Conservation (phyloP, 192 early-diverging fungal genomes). For the Backusella tarrabulga region DNA sequence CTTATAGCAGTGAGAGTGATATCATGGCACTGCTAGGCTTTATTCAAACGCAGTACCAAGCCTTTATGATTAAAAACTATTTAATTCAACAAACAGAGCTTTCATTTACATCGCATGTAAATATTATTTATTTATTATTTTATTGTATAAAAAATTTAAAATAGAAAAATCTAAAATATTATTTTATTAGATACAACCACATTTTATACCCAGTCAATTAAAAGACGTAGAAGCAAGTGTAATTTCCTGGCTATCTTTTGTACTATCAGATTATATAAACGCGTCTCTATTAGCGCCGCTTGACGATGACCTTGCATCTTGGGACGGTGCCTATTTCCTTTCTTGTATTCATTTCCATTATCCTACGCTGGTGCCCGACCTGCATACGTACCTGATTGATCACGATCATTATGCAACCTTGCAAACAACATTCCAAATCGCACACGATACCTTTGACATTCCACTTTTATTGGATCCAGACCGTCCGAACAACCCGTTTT, state of each 20-base stretch:
- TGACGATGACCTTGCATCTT: not conserved
- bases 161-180: not conserved
- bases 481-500: not conserved
- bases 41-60: constrained; percentile 14
- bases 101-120: constrained; percentile 13
- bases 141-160: not conserved
- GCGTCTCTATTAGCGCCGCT: constrained; percentile 15
- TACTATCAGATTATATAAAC: constrained; percentile 17
- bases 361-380: constrained; percentile 13
- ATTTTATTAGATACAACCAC: not conserved
- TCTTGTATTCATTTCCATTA: constrained; percentile 20
- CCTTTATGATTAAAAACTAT: not conserved
- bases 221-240: not conserved
- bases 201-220: constrained; percentile 16
- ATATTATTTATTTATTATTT: not conserved
- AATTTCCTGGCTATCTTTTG: constrained; percentile 4
- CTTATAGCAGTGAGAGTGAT: not conserved
- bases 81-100: not conserved
- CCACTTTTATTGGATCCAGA: constrained; percentile 17
- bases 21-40: constrained; percentile 1
- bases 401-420: not conserved
- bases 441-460: not conserved
- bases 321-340: constrained; percentile 11
- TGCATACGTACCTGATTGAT: not conserved
- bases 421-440: constrained; percentile 5